Conservation (phyloP, 371 early-diverging fungal species). For the Apophysomyces ossiformis region DNA sequence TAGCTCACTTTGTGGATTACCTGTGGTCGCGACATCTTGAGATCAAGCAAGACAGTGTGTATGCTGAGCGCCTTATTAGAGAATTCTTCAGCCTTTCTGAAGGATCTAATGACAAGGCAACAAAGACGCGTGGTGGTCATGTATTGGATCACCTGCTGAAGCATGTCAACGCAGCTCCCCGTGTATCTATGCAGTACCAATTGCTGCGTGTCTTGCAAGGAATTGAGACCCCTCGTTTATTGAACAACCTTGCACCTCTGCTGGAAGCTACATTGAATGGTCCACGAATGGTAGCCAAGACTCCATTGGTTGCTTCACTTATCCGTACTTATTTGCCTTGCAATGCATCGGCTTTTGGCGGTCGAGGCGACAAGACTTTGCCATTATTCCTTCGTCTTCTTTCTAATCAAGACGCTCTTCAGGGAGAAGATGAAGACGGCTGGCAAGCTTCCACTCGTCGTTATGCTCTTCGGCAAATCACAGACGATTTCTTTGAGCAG, state of each 20-base stretch:
- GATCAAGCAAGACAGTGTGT: slow-evolving; percentile 39
- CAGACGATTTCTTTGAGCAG: slow-evolving; percentile 55
- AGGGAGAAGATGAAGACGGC: slow-evolving; percentile 57
- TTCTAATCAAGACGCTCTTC: slow-evolving; percentile 35
- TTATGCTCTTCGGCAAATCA: slow-evolving; percentile 64
- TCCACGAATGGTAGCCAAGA: slow-evolving; percentile 35
- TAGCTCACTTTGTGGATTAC: slow-evolving; percentile 56
- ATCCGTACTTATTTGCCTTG: slow-evolving; percentile 66
- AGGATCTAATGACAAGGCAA: slow-evolving; percentile 32
- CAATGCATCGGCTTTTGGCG: slow-evolving; percentile 54
- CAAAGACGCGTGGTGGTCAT: slow-evolving; percentile 31
- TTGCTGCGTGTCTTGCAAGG: slow-evolving; percentile 59
- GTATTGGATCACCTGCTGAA: slow-evolving; percentile 71
- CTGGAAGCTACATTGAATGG: slow-evolving; percentile 49
- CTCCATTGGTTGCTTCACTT: slow-evolving; percentile 56
- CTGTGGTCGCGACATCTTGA: slow-evolving; percentile 46
- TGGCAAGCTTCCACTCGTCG: slow-evolving; percentile 61
- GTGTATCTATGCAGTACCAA: slow-evolving; percentile 47
- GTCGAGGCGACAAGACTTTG: slow-evolving; percentile 53
- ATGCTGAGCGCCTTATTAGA: slow-evolving; percentile 29
- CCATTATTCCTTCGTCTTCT: slow-evolving; percentile 54
- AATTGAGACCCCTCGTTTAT: slow-evolving; percentile 63
- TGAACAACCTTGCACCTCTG: slow-evolving; percentile 69
- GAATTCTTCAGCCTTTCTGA: slow-evolving; percentile 35
- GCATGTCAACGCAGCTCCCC: slow-evolving; percentile 62